Base-by-base conservation (phyloP, 176 grass and related monocot species). In the Musa acuminata region DNA sequence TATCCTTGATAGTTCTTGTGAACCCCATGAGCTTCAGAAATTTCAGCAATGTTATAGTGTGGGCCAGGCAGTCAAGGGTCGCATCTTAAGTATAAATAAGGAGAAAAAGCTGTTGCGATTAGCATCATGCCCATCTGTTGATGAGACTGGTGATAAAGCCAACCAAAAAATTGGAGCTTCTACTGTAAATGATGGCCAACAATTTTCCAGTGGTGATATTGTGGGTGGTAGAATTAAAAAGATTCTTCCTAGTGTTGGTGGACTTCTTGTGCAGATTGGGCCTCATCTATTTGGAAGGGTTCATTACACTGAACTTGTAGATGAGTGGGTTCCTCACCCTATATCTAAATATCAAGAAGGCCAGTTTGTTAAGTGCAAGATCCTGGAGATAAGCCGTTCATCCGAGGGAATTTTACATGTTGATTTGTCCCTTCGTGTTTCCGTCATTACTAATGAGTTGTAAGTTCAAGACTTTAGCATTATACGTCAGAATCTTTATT, bases 311-410 rank as follows among this genome's bases (percentile, higher is more conserved):
- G 94, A 98, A 83, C 85, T 98, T 80, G 73, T 87, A 14, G 90
- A 93, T 75, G 83, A 81, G 4, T 98, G 88, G 94, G 80, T 91
- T 72, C 72, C 79, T 27, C 76, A 91, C 82, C 94, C 90, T 55
- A 49, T 91, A 48, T 77, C 81, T 83, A 78, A 82, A 75, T 93
- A 88, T 78, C 82, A 78, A 24, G 94, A 98, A 77, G 90, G 94
- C 0, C 90, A 98, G 55, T 98, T 98, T 83, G 94, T 98, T 72
- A 98, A 98, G 78, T 88, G 90, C 77, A 98, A 83, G 86, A 87
- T 93, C 51, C 65, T 98, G 14, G 72, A 87, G 75, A 79, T 93
- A 80, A 77, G 63, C 68, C 90, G 80, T 51, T 88, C 86, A 29
- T 83, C 80, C 62, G 94, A 87, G 83, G 90, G 90, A 85, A 81